Evolutionary conservation across 129 eudicot species (phyloP).

Genomic region (Calendula officinalis): DNA sequence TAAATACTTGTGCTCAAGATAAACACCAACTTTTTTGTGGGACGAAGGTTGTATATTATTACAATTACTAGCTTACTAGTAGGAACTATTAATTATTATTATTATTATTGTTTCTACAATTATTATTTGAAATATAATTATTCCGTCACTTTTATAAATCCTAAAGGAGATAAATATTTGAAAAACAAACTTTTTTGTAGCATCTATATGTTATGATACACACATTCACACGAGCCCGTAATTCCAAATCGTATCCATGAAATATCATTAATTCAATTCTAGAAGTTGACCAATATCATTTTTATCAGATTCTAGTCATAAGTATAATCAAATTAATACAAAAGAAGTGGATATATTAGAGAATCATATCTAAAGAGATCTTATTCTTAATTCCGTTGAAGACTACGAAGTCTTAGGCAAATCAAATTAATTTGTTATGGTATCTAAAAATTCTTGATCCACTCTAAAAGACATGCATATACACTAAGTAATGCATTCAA

Average conservation of each 20-base stretch:
- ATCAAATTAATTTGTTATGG: constrained; percentile 10
- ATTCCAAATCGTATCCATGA: constrained; percentile 28
- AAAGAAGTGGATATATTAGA: constrained; percentile 17
- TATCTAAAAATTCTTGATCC: constrained; percentile 13
- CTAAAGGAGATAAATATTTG: neutral
- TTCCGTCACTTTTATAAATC: neutral
- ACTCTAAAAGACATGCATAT: constrained; percentile 14
- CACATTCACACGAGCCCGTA: neutral
- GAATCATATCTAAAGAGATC: constrained; percentile 35
- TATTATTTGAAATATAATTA: too few species aligned
- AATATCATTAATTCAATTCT: constrained; percentile 18
- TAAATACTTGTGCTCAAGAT: too few species aligned
- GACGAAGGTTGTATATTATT: too few species aligned
- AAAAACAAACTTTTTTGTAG: neutral
- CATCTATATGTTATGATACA: too few species aligned
- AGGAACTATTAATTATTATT: too few species aligned
- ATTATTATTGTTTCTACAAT: too few species aligned
- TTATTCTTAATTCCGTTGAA: constrained; percentile 31
- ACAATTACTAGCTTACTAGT: too few species aligned
- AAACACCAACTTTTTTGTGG: too few species aligned
- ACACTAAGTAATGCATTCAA: constrained; percentile 5
- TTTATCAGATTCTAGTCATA: constrained; percentile 5
- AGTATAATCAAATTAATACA: neutral
- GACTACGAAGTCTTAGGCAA: constrained; percentile 17
- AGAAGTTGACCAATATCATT: constrained; percentile 29